Evolutionary conservation across 805 yeast genomes (phyloP), one percentile per base, ranked within the genome.

Genomic region (Candida vaughaniae): DNA sequence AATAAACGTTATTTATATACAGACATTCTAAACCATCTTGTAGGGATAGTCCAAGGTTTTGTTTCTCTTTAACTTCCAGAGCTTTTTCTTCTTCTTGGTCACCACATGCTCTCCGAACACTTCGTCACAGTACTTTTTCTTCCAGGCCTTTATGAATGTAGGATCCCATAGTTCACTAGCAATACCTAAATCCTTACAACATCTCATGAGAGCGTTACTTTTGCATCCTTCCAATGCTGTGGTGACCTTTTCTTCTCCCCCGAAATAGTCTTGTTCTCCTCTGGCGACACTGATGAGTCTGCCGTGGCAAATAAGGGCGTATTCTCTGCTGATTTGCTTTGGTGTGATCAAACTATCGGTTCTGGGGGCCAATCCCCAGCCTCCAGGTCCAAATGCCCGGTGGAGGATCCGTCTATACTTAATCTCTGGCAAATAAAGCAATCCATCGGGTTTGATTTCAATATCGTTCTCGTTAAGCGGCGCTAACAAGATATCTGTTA

Each of bases 131-230:
- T 57, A 45, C 43, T 57, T 53, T 41, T 55, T 54, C 45, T 68
- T 68, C 66, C 69, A 68, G 22, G 52, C 48, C 48, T 85, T 75
- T 45, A 93, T 89, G 51, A 91, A 93, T 28, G 79, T 68, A 2
- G 99, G 99, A 58, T 93, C 99, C 99, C 99, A 93, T 34, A 93
- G 71, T 56, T 93, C 99, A 39, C 95, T 85, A 1, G 97, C 99
- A 47, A 93, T 84, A 4, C 98, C 98, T 52, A 93, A 71, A 63
- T 93, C 99, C 59, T 93, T 93, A 63, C 99, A 93, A 54, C 98
- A 90, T 58, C 99, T 77, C 98, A 93, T 91, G 58, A 93, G 66
- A 0, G 98, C 97, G 56, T 93, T 93, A 55, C 95, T 83, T 57
- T 89, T 89, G 62, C 98, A 91, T 8, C 99, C 99, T 63, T 93